phyloP scores from a whole-genome alignment of 192 early-diverging fungal genomes.

The Powellomyces hirtus region DNA sequence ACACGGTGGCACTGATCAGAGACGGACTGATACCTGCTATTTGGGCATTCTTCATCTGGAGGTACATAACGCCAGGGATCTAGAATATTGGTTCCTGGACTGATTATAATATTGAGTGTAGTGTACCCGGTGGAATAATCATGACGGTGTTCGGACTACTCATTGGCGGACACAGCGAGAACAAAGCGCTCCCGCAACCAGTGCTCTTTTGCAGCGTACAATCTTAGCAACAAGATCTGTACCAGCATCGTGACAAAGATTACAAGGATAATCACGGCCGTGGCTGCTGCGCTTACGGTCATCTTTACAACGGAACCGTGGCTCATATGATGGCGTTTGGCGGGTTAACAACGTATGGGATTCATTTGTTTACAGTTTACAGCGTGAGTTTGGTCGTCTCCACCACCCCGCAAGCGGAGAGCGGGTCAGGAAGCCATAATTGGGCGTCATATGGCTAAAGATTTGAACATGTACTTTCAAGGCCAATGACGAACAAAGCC shows the following conservation, averaged over 20 bases:
- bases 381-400: too few species aligned
- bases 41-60: slow-evolving; percentile 43
- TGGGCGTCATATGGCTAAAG: too few species aligned
- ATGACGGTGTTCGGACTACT: slow-evolving; percentile 29
- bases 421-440: too few species aligned
- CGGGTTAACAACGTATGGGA: not conserved
- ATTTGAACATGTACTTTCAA: too few species aligned
- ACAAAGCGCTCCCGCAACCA: slow-evolving; percentile 52
- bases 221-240: slow-evolving; percentile 18
- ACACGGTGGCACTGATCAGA: slow-evolving; percentile 38
- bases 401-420: too few species aligned
- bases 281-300: not conserved
- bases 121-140: slow-evolving; percentile 55
- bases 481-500: too few species aligned
- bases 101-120: slow-evolving; percentile 6
- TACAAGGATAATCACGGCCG: not conserved
- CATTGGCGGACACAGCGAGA: too few species aligned
- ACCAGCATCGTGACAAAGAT: not conserved
- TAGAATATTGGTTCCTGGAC: not conserved
- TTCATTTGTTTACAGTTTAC: too few species aligned
- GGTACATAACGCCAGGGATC: too few species aligned
- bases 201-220: slow-evolving; percentile 57
- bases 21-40: slow-evolving; percentile 37
- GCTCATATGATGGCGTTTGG: slow-evolving; percentile 16
- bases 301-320: not conserved